Evolutionary conservation across 441 rosid species (phyloP).

Genomic region (Aleurites moluccanus): DNA sequence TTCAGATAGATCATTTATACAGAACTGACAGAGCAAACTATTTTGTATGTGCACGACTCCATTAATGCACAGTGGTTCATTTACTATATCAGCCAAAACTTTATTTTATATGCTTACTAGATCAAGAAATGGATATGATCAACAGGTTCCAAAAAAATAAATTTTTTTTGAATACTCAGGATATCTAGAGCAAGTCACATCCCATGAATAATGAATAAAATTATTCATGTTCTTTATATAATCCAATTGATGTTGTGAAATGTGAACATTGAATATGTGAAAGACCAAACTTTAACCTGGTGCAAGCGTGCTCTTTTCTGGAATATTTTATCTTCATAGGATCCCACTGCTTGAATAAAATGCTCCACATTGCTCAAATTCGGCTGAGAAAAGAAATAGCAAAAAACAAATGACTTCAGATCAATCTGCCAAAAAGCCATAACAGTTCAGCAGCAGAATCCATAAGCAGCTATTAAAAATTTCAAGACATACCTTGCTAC

Average conservation of each 20-base stretch:
- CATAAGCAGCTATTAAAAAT: slow-evolving; percentile 15
- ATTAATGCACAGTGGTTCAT: neutral
- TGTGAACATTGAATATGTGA: neutral
- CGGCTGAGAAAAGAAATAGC: slow-evolving; percentile 49
- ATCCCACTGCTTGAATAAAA: slow-evolving; percentile 90
- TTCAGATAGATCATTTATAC: neutral
- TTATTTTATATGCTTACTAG: neutral
- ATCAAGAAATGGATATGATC: neutral
- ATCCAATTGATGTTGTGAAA: neutral
- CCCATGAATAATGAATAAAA: neutral
- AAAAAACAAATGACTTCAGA: slow-evolving; percentile 13
- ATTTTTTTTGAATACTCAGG: neutral
- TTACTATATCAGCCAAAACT: neutral
- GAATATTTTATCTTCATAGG: slow-evolving; percentile 80
- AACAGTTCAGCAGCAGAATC: slow-evolving; percentile 9
- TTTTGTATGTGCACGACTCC: neutral
- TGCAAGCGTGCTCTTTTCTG: slow-evolving; percentile 74
- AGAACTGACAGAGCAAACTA: neutral
- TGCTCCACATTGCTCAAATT: slow-evolving; percentile 72
- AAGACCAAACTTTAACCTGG: slow-evolving; percentile 48
- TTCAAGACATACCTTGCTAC: slow-evolving; percentile 59
- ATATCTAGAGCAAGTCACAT: neutral
- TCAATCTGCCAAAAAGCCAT: slow-evolving; percentile 19
- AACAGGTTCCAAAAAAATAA: neutral
- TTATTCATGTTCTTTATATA: neutral